Percentiles rank a stretch among this genome's conserved stretches.
These are phyloP conservation scores for Diaporthe ampelina DNA, from an alignment of 2,329 filamentous ascomycete species.

Conservation along the genomic window DNA sequence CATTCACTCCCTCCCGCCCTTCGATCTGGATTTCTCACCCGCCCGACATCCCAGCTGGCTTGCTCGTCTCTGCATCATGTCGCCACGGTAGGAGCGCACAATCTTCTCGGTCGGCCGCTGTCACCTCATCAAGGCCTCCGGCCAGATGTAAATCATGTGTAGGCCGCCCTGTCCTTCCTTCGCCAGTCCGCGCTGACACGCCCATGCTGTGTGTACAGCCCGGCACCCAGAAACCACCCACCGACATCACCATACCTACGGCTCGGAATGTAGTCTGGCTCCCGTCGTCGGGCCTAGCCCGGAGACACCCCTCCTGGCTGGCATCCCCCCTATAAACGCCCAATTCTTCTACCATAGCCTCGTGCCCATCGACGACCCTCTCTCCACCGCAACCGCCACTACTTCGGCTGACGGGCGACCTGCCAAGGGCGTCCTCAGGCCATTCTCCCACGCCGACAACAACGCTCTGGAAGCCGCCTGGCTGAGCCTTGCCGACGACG, in stretches of 20 bases:
- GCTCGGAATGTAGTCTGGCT: constrained; percentile 70
- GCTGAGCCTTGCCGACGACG: constrained; percentile 69
- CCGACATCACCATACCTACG: constrained; percentile 66
- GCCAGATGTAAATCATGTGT: constrained; percentile 10
- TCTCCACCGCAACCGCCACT: constrained; percentile 74
- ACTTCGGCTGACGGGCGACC: constrained; percentile 64
- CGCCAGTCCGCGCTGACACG: not conserved
- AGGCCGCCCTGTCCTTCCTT: not conserved
- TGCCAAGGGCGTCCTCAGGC: constrained; percentile 75
- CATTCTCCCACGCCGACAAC: constrained; percentile 85
- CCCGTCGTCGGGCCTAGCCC: constrained; percentile 58
- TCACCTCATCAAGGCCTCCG: not conserved
- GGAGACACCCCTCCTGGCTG: constrained; percentile 54
- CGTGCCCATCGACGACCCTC: constrained; percentile 87
- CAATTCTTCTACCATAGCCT: constrained; percentile 90
- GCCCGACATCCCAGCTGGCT: not conserved
- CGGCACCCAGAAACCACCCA: not conserved
- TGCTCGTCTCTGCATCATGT: constrained; percentile 3
- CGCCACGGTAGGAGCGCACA: not conserved
- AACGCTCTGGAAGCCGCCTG: constrained; percentile 84
- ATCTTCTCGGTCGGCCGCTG: not conserved
- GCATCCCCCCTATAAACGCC: constrained; percentile 72
- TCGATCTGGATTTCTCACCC: not conserved
- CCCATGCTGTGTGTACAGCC: not conserved
- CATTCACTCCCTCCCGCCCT: not conserved